Conservation (phyloP, 2,329 filamentous ascomycete species). For the Diplocarpon mali region DNA sequence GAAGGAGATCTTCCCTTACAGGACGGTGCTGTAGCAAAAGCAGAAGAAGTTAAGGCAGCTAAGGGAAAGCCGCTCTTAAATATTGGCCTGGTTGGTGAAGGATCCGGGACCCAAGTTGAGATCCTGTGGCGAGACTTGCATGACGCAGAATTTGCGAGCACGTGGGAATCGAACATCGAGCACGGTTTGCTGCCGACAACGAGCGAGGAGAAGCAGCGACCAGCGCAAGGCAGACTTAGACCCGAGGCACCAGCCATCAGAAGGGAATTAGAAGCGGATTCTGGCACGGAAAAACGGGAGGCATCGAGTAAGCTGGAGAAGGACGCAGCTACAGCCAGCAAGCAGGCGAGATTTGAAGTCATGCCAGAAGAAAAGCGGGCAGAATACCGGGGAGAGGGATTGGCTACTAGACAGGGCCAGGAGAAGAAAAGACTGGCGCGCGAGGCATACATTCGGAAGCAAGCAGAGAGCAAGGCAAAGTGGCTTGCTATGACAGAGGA, state of each 20-base stretch:
- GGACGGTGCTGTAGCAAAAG: constrained; percentile 18
- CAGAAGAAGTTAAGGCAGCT: constrained; percentile 2
- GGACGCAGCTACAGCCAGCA: not conserved
- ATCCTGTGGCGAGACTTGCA: constrained; percentile 28
- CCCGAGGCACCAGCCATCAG: too few relatives aligned
- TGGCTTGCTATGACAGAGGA: not conserved
- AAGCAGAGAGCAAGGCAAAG: not conserved
- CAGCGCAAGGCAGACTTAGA: too few relatives aligned
- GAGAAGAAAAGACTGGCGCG: not conserved
- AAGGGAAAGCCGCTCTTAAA: not conserved
- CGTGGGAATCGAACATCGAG: constrained; percentile 28
- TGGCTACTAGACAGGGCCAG: too few relatives aligned
- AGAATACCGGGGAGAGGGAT: too few relatives aligned
- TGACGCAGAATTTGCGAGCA: constrained; percentile 29
- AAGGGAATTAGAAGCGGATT: too few relatives aligned
- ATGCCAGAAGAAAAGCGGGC: not conserved
- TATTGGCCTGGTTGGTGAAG: constrained; percentile 15
- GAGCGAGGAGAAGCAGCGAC: not conserved
- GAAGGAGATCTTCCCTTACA: not conserved
- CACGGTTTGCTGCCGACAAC: constrained; percentile 21
- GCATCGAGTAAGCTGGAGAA: too few relatives aligned
- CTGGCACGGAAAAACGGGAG: too few relatives aligned
- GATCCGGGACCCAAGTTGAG: constrained; percentile 14
- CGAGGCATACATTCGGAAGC: not conserved
- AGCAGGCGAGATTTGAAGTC: not conserved